Conservation (phyloP, 2,329 filamentous ascomycete genomes). For the Alternaria conjuncta region DNA sequence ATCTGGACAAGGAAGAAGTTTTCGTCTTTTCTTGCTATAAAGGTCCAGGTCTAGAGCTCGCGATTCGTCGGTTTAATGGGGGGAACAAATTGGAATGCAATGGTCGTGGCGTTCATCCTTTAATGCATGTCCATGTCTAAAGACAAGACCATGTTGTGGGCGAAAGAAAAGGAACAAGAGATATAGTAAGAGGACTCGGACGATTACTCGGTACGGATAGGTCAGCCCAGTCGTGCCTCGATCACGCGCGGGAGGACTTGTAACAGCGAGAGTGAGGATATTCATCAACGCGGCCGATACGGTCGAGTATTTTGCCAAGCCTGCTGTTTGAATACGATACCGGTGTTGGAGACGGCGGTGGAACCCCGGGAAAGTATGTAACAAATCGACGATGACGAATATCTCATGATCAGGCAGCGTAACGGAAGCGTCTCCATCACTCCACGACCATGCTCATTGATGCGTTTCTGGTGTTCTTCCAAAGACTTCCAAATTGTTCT, state of each 20-base stretch:
- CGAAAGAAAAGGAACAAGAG: no score
- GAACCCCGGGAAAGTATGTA: neutral
- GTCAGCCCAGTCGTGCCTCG: no score
- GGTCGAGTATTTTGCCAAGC: fast-evolving
- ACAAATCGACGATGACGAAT: neutral
- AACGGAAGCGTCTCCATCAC: neutral
- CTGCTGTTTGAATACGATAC: neutral
- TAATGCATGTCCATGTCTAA: no score
- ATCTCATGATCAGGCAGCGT: neutral
- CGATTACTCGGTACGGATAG: neutral
- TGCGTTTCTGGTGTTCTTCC: neutral
- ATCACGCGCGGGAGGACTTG: neutral
- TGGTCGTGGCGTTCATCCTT: no score
- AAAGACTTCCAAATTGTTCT: neutral
- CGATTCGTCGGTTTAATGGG: no score
- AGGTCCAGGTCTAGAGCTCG: neutral
- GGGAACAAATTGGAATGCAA: no score
- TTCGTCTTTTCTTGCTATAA: fast-evolving
- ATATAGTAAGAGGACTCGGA: neutral
- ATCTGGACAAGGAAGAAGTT: fast-evolving
- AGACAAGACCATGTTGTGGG: no score
- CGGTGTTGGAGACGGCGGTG: neutral
- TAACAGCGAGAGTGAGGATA: fast-evolving
- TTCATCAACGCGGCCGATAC: neutral
- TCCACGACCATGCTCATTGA: neutral